Evolutionary conservation across 176 grass and related monocot genomes (phyloP), one percentile per base, ranked within the genome.

Genomic region (Chloris gayana): DNA sequence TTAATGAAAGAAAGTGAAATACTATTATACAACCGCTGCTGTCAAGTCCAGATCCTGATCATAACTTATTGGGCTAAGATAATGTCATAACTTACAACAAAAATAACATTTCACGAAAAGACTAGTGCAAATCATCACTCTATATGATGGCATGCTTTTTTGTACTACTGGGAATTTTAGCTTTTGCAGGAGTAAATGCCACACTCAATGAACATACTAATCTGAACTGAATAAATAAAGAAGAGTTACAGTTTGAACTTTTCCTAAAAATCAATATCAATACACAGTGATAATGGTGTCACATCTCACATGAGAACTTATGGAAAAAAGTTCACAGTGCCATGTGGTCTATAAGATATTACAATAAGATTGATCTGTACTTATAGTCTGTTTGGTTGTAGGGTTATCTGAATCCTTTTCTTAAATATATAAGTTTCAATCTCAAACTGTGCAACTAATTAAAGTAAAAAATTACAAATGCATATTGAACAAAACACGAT

Each of bases 401-500:
- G 22, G 34, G 25, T 64, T 34, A 33, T 59, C 53, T 59, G 30
- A 24, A n/a, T 70, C 53, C 65, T 54, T 78, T 51, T 30, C 35
- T 39, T 41, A 70, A 75, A 75, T 86, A 15, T 29, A 80, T 80
- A 67, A 47, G 38, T 59, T 74, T 37, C 34, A 67, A 29, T 19
- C 21, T 54, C 51, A 51, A 38, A 54, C 34, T 26, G 45, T 77
- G 6, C 26, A 82, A 44, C 3, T 27, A 63, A 64, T 17, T 64
- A 12, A 63, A 54, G 56, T 30, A 17, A 53, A 1, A 45, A 42
- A 66, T 66, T 57, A 72, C 44, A 21, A 58, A 6, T 19, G 26
- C 0, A 26, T 47, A 44, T 67, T 37, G 46, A 59, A 67, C 15
- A 44, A 66, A 78, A 69, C 50, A 39, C 7, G 24, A 39, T 42